Evolutionary conservation across 1,284 basidiomycete genomes (phyloP).

Genomic region (Golubevia sp.): DNA sequence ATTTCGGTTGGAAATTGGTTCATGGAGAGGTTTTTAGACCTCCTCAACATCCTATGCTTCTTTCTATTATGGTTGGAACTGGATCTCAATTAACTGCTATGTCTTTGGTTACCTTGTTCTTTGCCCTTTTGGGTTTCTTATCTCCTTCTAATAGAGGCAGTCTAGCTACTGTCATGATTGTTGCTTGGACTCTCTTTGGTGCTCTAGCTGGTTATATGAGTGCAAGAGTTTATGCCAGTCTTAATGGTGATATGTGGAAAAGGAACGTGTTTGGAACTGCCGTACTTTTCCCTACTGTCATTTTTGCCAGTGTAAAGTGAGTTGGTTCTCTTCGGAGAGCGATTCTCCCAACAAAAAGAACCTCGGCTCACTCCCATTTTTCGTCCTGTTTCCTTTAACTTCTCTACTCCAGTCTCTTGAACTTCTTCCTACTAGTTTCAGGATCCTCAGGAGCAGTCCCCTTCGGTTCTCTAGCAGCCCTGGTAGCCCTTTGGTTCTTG

Average conservation of each 20-base stretch:
- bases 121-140: constrained; percentile 94
- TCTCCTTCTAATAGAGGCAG: constrained; percentile 94
- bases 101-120: constrained; percentile 89
- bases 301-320: constrained; percentile 36
- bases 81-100: constrained; percentile 88
- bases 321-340: background rate
- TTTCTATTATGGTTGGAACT: constrained; percentile 86
- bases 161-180: constrained; percentile 92
- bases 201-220: constrained; percentile 88
- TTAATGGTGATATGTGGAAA: constrained; percentile 79
- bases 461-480: constrained; percentile 86
- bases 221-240: constrained; percentile 77
- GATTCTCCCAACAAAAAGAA: background rate
- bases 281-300: constrained; percentile 81
- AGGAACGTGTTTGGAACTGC: constrained; percentile 87
- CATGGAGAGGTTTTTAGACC: constrained; percentile 94
- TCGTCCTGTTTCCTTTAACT: constrained; percentile 11
- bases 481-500: constrained; percentile 91
- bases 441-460: constrained; percentile 94
- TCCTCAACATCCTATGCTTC: constrained; percentile 76
- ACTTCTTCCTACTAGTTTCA: constrained; percentile 70
- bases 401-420: constrained; percentile 29
- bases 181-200: constrained; percentile 93
- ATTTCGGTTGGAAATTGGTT: constrained; percentile 97
- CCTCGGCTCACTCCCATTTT: background rate